These are phyloP conservation scores for Suillus hirtellus DNA, from an alignment of 768 basidiomycete species.

Conservation along the genomic window DNA sequence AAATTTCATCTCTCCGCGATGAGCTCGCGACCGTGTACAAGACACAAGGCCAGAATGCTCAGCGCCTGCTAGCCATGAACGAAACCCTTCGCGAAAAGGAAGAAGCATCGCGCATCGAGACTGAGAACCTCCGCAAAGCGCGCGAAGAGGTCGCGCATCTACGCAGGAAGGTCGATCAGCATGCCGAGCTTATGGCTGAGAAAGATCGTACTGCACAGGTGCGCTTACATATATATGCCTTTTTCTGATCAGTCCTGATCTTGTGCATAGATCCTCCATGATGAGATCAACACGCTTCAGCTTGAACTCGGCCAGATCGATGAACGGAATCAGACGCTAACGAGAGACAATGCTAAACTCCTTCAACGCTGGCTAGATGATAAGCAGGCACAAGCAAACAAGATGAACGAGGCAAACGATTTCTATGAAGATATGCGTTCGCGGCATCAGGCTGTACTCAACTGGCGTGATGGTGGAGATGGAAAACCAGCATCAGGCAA, in stretches of 20 bases:
- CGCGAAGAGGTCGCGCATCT: conserved; percentile 74
- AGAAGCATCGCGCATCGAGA: conserved; percentile 77
- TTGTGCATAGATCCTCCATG: conserved; percentile 75
- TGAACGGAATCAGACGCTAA: conserved; percentile 82
- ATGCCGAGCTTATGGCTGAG: conserved; percentile 82
- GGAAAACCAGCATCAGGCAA: conserved; percentile 36
- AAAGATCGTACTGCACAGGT: conserved; percentile 91
- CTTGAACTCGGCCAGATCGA: conserved; percentile 90
- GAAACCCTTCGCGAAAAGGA: conserved; percentile 95
- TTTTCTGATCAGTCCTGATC: conserved; percentile 7
- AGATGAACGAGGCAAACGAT: conserved; percentile 92
- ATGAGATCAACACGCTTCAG: conserved; percentile 90
- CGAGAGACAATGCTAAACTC: conserved; percentile 91
- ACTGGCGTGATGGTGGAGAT: conserved; percentile 49
- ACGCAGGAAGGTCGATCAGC: conserved; percentile 77
- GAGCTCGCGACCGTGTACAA: conserved; percentile 96
- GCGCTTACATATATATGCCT: conserved; percentile 12
- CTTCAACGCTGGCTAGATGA: conserved; percentile 96
- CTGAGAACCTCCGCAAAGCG: conserved; percentile 75
- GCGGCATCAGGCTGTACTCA: conserved; percentile 60
- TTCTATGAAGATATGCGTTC: conserved; percentile 89
- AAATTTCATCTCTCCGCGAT: conserved; percentile 87
- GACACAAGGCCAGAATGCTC: conserved; percentile 94
- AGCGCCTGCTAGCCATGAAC: conserved; percentile 89
- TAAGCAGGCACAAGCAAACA: conserved; percentile 89